Evolutionary conservation across 768 basidiomycete species (phyloP).

Genomic region (Pulveroboletus sp.): DNA sequence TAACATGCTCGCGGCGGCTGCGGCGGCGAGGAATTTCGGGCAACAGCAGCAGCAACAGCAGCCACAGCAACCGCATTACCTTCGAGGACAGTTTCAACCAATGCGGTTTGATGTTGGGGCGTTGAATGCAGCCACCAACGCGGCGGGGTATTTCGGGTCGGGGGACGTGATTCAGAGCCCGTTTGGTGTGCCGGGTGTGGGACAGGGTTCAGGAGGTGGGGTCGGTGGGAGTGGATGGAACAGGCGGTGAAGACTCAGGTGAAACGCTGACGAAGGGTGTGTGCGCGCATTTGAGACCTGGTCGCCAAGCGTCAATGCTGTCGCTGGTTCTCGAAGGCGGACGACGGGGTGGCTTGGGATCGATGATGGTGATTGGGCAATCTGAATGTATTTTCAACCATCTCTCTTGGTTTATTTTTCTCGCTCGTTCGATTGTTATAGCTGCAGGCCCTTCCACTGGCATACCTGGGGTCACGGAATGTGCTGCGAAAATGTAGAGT

Average conservation of each 20-base stretch:
- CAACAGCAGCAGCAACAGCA: too few species aligned
- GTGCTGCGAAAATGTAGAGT: too few species aligned
- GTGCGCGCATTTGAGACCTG: background rate
- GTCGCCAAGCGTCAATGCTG: too few species aligned
- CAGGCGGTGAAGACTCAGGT: conserved; percentile 3
- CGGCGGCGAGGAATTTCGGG: conserved; percentile 23
- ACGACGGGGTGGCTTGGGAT: too few species aligned
- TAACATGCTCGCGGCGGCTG: conserved; percentile 24
- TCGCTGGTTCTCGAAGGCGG: too few species aligned
- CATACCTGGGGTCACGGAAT: too few species aligned
- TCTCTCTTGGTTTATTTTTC: too few species aligned
- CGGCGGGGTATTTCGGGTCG: conserved; percentile 18
- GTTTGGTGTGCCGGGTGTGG: conserved; percentile 11
- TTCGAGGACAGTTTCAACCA: conserved; percentile 20
- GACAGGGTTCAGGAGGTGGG: background rate
- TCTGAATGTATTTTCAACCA: too few species aligned
- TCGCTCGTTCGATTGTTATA: too few species aligned
- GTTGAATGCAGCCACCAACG: conserved; percentile 16
- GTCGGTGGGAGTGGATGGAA: conserved; percentile 8
- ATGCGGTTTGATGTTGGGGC: conserved; percentile 15
- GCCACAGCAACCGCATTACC: too few species aligned
- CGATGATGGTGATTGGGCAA: too few species aligned
- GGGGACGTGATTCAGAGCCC: conserved; percentile 13
- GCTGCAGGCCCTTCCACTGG: too few species aligned
- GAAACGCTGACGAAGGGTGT: background rate